Evolutionary conservation across 768 basidiomycete species (phyloP), one percentile per base, ranked within the genome.

Genomic region (Leccinum broughii): DNA sequence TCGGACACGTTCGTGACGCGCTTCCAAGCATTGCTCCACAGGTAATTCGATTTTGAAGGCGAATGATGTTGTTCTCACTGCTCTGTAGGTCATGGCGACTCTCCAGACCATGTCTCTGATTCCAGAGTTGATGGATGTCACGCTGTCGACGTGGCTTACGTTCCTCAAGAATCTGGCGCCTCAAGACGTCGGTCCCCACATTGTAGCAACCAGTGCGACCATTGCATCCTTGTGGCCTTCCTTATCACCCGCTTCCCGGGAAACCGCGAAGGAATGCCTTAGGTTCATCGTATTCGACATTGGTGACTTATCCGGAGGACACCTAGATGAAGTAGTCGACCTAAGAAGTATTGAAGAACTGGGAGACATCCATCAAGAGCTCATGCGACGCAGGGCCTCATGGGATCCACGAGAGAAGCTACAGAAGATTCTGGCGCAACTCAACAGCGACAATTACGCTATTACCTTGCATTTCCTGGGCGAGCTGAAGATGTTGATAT

Each of bases 41-140:
- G 85, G 96, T 94, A 66, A 57, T 78, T 72, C 6, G 20, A 57
- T 58, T 34, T 56, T 34, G 3, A 32, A 20, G 39, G 14, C 8
- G 37, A 48, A 61, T 30, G 60, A 41, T 6, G 60, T 66, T 20
- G 26, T 62, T 55, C 52, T 65, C 1, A 66, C 64, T 10, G 24
- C 49, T 64, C 1, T 26, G 15, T 46, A 99, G 96, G 88, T 98
- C 65, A 94, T 98, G 91, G 94, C 96, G 0, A 94, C 90, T 17
- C 83, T 99, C 41, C 96, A 98, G 76, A 93, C 91, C 6, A 91
- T 89, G 77, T 81, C 97, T n/a, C 74, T 78, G 35, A 80, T 92
- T 11, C 82, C 83, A 0, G 89, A 89, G 61, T 80, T 99, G 7
- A 84, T 91, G 0, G 85, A 90, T 59, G 87, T 86, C 7, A 90